Conservation (phyloP, 2,329 filamentous ascomycete species). For the Tolypocladium cylindrosporum region DNA sequence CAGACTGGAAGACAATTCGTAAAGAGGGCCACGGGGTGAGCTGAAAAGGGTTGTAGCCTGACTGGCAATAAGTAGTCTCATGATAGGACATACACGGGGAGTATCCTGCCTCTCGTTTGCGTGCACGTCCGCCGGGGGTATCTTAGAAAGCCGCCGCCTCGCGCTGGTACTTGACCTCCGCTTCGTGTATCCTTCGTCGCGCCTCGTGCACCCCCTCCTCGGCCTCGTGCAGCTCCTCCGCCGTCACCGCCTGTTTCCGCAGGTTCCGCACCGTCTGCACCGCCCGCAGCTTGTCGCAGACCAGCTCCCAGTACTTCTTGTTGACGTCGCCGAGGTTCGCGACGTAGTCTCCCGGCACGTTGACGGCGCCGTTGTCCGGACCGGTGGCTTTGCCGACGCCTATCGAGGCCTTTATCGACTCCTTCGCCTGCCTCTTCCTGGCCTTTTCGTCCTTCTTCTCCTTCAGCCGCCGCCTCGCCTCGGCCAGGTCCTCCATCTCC, state of each 20-base stretch:
- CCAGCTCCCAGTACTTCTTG: conserved; percentile 28
- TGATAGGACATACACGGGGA: not conserved
- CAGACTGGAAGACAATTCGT: conserved; percentile 15
- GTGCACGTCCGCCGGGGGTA: not conserved
- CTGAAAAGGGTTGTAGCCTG: not conserved
- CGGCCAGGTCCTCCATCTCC: conserved; percentile 27
- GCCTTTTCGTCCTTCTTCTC: conserved; percentile 31
- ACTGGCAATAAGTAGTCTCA: not conserved
- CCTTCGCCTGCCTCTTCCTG: conserved; percentile 24
- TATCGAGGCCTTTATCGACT: conserved; percentile 17
- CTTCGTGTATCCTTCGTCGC: conserved; percentile 24
- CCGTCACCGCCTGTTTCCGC: conserved; percentile 13
- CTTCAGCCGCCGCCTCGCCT: conserved; percentile 25
- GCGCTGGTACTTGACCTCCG: conserved; percentile 24
- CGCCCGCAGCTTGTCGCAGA: conserved; percentile 30
- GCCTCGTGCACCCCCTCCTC: conserved; percentile 18
- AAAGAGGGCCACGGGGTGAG: not conserved
- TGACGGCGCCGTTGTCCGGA: conserved; percentile 22
- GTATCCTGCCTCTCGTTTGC: not conserved
- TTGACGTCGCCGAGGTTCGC: conserved; percentile 17
- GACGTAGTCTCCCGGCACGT: conserved; percentile 25
- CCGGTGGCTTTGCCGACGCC: conserved; percentile 12
- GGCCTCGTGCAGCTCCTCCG: conserved; percentile 17
- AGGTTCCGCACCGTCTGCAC: conserved; percentile 25
- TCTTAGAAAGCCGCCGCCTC: conserved; percentile 12